Percentiles rank a stretch among this genome's conserved stretches.
phyloP scores from a whole-genome alignment of 129 eudicot species.

The Tanacetum coccineum region DNA sequence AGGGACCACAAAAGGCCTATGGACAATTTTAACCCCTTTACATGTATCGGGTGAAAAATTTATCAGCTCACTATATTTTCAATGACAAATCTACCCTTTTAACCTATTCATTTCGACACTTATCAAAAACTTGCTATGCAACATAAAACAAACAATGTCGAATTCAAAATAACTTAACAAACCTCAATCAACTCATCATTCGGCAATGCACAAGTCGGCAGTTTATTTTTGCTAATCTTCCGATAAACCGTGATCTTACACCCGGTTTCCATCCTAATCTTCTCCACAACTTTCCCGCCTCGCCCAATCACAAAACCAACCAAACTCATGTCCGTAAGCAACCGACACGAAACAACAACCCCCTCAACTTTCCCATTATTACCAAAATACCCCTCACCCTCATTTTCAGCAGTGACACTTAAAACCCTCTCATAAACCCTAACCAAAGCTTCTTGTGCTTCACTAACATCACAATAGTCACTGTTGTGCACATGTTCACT shows the following conservation, averaged over 20 bases:
- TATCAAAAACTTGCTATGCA: background rate
- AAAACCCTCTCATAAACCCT: slow-evolving; percentile 79
- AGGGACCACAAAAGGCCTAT: no score
- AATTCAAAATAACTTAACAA: background rate
- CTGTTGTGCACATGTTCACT: slow-evolving; percentile 7
- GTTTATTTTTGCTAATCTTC: slow-evolving; percentile 14
- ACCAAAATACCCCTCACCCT: slow-evolving; percentile 24
- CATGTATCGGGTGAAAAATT: no score
- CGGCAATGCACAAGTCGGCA: slow-evolving; percentile 38
- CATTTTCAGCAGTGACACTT: slow-evolving; percentile 56
- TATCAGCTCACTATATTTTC: no score
- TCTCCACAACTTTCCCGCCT: slow-evolving; percentile 61
- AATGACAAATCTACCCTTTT: no score
- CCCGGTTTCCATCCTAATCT: slow-evolving; percentile 54
- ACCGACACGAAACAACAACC: slow-evolving; percentile 52
- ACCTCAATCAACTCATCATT: slow-evolving; percentile 67
- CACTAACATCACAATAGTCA: slow-evolving; percentile 44
- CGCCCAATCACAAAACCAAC: slow-evolving; percentile 64
- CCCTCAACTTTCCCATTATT: slow-evolving; percentile 8
- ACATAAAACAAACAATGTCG: background rate
- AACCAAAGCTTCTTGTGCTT: slow-evolving; percentile 67
- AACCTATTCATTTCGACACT: no score
- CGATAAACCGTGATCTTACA: slow-evolving; percentile 40
- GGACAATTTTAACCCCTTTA: no score
- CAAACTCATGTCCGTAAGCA: slow-evolving; percentile 39